A percentile compares a stretch with the other conserved stretches of the same genome.
Conservation (phyloP, 805 yeast species). For the Pichia deserticola region DNA sequence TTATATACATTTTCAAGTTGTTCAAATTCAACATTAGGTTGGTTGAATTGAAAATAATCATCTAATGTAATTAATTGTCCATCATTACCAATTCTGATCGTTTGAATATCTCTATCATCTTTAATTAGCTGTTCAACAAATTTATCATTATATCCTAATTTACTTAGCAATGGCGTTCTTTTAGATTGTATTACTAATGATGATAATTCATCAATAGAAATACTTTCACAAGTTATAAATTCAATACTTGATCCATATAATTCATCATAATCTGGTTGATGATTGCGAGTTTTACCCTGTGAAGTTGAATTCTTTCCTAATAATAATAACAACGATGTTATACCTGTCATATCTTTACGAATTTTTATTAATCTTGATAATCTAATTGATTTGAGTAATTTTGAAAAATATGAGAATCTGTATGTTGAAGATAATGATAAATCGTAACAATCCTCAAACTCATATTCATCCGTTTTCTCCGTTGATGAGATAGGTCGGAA, state of each 20-base stretch:
- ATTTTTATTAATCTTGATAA: conserved; percentile 48
- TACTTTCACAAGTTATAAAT: conserved; percentile 24
- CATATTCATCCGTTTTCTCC: conserved; percentile 3
- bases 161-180: conserved; percentile 1
- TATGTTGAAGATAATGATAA: conserved; percentile 38
- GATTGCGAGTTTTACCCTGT: neutral
- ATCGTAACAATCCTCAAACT: conserved; percentile 7
- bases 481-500: conserved; percentile 16
- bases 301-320: conserved; percentile 14
- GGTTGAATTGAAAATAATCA: conserved; percentile 21
- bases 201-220: conserved; percentile 17
- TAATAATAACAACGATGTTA: conserved; percentile 25
- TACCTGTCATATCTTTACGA: conserved; percentile 46
- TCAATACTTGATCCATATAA: conserved; percentile 26
- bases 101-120: conserved; percentile 28
- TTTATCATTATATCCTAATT: conserved; percentile 22
- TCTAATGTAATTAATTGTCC: conserved; percentile 26
- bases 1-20: conserved; percentile 3
- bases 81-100: conserved; percentile 20
- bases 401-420: conserved; percentile 41
- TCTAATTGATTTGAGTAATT: conserved; percentile 40
- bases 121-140: conserved; percentile 25
- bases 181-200: neutral
- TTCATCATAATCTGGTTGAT: neutral
- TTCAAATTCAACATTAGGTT: conserved; percentile 11